Evolutionary conservation across 176 grass and related monocot genomes (phyloP).

Genomic region (Juncus effusus): DNA sequence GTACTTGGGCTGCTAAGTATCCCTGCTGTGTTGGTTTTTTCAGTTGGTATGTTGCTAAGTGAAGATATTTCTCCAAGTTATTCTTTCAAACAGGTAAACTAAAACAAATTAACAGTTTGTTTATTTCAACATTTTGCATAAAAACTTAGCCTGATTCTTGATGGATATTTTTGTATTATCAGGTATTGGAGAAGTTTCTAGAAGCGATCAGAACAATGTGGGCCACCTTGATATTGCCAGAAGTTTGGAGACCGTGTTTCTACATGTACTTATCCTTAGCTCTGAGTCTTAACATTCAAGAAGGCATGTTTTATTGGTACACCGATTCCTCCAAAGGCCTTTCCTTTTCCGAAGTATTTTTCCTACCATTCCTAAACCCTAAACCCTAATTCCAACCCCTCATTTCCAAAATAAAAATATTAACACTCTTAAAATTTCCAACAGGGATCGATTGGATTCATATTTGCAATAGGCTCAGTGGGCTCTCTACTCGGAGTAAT

Average conservation of each 20-base stretch:
- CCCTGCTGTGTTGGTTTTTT: constrained; percentile 52
- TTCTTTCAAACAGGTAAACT: constrained; percentile 48
- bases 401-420: neutral
- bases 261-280: constrained; percentile 82
- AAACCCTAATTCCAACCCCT: neutral
- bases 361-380: neutral
- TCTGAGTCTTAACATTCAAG: constrained; percentile 78
- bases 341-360: constrained; percentile 70
- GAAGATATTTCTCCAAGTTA: constrained; percentile 44
- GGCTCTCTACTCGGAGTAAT: constrained; percentile 67
- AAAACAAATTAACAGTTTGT: neutral
- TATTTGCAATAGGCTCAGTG: constrained; percentile 67
- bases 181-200: constrained; percentile 63
- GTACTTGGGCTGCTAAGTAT: constrained; percentile 68
- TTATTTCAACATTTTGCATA: neutral
- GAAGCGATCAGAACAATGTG: constrained; percentile 70
- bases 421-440: constrained; percentile 20
- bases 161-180: constrained; percentile 20
- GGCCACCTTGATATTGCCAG: constrained; percentile 57
- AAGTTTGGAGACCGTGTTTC: constrained; percentile 78
- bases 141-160: constrained; percentile 7
- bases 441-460: constrained; percentile 73
- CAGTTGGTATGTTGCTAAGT: constrained; percentile 67
- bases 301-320: constrained; percentile 98
- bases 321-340: constrained; percentile 54